Evolutionary conservation across 257 asterid genomes (phyloP).

Genomic region (Cruciata laevipes): DNA sequence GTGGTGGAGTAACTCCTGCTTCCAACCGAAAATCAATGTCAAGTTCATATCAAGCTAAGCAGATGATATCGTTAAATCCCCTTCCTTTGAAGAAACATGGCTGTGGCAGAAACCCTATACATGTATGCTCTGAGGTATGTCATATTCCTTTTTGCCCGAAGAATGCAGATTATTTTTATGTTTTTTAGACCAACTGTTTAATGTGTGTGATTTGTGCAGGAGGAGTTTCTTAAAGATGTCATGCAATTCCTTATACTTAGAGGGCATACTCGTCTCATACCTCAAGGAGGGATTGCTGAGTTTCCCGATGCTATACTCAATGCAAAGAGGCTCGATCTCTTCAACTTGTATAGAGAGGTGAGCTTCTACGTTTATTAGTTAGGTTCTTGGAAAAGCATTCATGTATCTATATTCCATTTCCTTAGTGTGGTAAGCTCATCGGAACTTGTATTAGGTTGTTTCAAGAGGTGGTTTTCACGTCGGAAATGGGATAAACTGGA

Average conservation of each 20-base stretch:
- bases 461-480: constrained; percentile 99
- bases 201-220: constrained; percentile 33
- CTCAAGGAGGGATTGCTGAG: constrained; percentile 96
- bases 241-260: constrained; percentile 95
- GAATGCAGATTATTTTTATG: not conserved
- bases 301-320: constrained; percentile 98
- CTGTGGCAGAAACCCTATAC: constrained; percentile 85
- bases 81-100: constrained; percentile 95
- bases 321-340: constrained; percentile 97
- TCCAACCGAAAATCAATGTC: constrained; percentile 61
- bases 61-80: constrained; percentile 84
- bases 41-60: constrained; percentile 75
- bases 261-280: constrained; percentile 95
- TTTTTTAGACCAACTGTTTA: not conserved
- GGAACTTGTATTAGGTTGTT: constrained; percentile 52
- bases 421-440: constrained; percentile 1
- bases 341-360: constrained; percentile 97
- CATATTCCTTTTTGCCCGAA: constrained; percentile 4
- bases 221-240: constrained; percentile 89
- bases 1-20: constrained; percentile 43
- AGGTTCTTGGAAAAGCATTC: not conserved
- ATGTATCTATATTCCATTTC: too few relatives aligned
- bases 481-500: constrained; percentile 99
- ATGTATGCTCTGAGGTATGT: constrained; percentile 88
- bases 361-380: constrained; percentile 16